Evolutionary conservation across 2,329 filamentous ascomycete species (phyloP), one percentile per base, ranked within the genome.

Genomic region (Alternaria dauci): DNA sequence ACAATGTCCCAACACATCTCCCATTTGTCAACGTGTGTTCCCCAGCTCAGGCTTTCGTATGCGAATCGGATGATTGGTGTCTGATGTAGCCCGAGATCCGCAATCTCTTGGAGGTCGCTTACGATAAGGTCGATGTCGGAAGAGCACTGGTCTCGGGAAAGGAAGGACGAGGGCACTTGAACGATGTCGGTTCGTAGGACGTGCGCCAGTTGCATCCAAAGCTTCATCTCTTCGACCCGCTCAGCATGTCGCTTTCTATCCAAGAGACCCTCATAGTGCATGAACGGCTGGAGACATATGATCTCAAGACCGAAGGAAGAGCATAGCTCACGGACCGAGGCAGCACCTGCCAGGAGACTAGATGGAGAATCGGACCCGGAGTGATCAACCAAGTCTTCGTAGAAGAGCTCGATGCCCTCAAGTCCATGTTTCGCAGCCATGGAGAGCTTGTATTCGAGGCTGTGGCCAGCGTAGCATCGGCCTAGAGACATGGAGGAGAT

Each of bases 401-500:
- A 88, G 81, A 93, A 93, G 20, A 93, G 83, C 75, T 94, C 91
- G 65, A 94, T 86, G 52, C 89, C 90, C 59, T 85, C 77, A 73
- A 92, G 87, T 20, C 88, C 88, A 68, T 90, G 84, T 55, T 83
- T 81, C 6, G 85, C 81, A 9, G 91, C 91, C 80, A 88, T 86
- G 72, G 88, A 83, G 50, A 94, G 84, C 73, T 93, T 94, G 72
- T 85, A 80, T 1, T 83, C 77, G 23, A 94, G 82, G 28, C 83
- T 81, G 76, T 94, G 91, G 50, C 72, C 72, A 64, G 90, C 87
- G 72, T 89, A 89, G 70, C 87, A 88, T 42, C 90, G 88, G 42
- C 91, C 91, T 1, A 94, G 84, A 50, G 90, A 93, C 84, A 93
- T 91, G 63, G 90, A 91, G 59, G 88, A 88, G 72, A 94, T 93